Evolutionary conservation across 2,329 filamentous ascomycete genomes (phyloP).

Genomic region (Shiraia bambusicola): DNA sequence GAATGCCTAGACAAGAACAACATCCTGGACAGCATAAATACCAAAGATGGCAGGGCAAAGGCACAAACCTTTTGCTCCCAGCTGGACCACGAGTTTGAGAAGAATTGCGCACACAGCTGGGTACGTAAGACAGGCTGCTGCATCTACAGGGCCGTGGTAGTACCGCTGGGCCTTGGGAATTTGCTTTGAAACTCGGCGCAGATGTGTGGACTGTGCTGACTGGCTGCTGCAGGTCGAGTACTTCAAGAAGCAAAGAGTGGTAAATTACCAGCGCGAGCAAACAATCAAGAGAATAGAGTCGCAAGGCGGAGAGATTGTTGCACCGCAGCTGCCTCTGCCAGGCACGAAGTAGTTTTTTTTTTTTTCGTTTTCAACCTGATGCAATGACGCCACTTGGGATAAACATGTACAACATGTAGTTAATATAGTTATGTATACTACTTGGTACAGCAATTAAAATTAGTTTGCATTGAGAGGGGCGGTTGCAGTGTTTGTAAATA

Average conservation of each 20-base stretch:
- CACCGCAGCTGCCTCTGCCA: constrained; percentile 37
- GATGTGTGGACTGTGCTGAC: constrained; percentile 10
- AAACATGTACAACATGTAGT: constrained; percentile 36
- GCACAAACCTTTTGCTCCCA: constrained; percentile 58
- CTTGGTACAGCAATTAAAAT: constrained; percentile 10
- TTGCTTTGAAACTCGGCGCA: not conserved
- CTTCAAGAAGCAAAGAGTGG: constrained; percentile 94
- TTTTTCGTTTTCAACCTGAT: not conserved
- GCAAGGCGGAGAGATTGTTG: constrained; percentile 44
- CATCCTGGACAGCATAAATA: constrained; percentile 73
- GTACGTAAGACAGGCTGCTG: constrained; percentile 60
- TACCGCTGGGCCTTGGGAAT: not conserved
- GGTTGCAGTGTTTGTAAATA: not conserved
- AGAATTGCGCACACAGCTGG: constrained; percentile 87
- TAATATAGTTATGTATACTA: too few relatives aligned
- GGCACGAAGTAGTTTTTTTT: constrained; percentile 17
- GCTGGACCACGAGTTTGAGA: constrained; percentile 70
- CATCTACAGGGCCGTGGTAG: not conserved
- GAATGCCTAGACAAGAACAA: constrained; percentile 77
- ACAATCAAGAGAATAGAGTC: constrained; percentile 53
- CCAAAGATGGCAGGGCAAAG: constrained; percentile 54
- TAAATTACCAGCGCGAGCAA: constrained; percentile 82
- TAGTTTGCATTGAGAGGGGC: not conserved
- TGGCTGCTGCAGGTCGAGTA: constrained; percentile 72
- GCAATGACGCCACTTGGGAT: constrained; percentile 10